phyloP scores from a whole-genome alignment of 345 rosid genomes.

The Gossypium arboreum region DNA sequence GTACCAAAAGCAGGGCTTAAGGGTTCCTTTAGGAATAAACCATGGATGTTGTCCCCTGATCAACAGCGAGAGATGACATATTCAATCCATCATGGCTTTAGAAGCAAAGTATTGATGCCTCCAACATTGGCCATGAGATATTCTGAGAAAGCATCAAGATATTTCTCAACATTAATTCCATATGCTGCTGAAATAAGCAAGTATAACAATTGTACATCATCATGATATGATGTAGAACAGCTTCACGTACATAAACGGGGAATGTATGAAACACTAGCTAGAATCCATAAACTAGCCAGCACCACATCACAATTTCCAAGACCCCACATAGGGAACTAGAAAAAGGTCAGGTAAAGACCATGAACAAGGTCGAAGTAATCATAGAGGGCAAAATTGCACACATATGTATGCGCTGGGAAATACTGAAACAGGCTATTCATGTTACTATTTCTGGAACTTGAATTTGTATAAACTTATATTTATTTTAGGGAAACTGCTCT shows the following conservation, averaged over 20 bases:
- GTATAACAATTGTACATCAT: slow-evolving; percentile 1
- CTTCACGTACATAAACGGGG: neutral
- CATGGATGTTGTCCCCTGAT: slow-evolving; percentile 1
- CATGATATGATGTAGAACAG: neutral
- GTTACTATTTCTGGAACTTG: neutral
- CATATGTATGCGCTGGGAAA: neutral
- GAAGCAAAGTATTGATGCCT: slow-evolving; percentile 3
- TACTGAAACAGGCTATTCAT: neutral
- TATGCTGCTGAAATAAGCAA: slow-evolving; percentile 3
- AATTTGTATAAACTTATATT: neutral
- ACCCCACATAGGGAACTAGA: neutral
- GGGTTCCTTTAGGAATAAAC: slow-evolving; percentile 9
- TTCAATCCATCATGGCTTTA: slow-evolving; percentile 11
- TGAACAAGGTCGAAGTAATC: neutral
- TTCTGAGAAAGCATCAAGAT: slow-evolving; percentile 10
- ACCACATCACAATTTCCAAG: slow-evolving; percentile 4
- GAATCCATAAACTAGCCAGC: neutral
- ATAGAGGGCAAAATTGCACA: neutral
- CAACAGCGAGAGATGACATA: slow-evolving; percentile 5
- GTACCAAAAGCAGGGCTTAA: neutral
- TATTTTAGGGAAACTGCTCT: neutral
- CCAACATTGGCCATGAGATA: slow-evolving; percentile 7
- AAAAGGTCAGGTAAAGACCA: neutral
- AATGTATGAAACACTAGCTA: neutral
- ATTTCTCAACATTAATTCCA: slow-evolving; percentile 10